Percentiles rank a stretch among this genome's conserved stretches.
Evolutionary conservation across 345 rosid species (phyloP).

Genomic region (Salix exigua): DNA sequence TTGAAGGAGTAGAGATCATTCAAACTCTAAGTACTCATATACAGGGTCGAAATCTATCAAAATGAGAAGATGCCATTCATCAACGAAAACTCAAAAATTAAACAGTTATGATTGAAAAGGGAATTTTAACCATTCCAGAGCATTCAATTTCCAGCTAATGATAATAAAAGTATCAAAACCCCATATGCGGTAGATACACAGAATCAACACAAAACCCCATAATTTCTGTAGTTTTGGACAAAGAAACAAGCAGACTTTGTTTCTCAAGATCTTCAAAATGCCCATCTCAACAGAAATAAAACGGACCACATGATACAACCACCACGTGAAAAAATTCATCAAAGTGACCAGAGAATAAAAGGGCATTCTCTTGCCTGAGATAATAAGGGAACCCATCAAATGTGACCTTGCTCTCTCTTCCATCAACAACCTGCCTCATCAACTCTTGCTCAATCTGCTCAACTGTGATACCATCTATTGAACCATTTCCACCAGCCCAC

Average conservation of each 20-base stretch:
- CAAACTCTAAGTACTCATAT: background rate
- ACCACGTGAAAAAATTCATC: background rate
- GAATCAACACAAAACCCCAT: background rate
- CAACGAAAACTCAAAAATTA: background rate
- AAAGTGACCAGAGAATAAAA: background rate
- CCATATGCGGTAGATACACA: background rate
- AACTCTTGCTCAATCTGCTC: constrained; percentile 83
- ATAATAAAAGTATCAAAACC: background rate
- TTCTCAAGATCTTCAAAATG: constrained; percentile 9
- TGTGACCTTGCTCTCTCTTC: constrained; percentile 51
- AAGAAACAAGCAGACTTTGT: background rate
- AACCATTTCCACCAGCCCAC: constrained; percentile 47
- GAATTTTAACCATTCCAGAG: constrained; percentile 9
- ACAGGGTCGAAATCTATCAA: background rate
- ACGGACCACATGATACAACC: background rate
- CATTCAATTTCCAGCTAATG: constrained; percentile 16
- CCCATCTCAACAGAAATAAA: background rate
- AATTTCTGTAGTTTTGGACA: no score
- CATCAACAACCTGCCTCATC: constrained; percentile 63
- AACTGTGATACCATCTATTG: constrained; percentile 45
- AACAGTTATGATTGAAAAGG: constrained; percentile 11
- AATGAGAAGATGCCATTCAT: background rate
- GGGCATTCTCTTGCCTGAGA: constrained; percentile 51
- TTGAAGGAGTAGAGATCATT: constrained; percentile 3
- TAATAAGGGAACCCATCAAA: constrained; percentile 90